phyloP scores from a whole-genome alignment of 257 asterid genomes.

The Jacaranda mimosifolia region DNA sequence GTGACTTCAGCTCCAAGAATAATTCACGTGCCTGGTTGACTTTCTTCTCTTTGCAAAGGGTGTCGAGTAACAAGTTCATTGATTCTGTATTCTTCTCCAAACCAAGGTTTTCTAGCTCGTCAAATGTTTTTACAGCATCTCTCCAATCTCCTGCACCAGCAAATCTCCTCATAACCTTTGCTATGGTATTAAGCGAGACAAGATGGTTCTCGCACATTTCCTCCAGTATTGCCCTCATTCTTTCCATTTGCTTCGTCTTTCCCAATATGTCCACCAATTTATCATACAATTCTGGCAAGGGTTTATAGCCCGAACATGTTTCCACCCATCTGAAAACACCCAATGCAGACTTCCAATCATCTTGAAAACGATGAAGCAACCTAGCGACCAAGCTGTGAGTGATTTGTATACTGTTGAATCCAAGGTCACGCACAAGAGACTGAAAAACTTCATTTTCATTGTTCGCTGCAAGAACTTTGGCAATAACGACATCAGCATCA shows the following conservation, averaged over 20 bases:
- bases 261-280: conserved; percentile 84
- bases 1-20: conserved; percentile 67
- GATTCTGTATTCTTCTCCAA: conserved; percentile 72
- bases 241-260: conserved; percentile 41
- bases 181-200: conserved; percentile 64
- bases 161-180: conserved; percentile 82
- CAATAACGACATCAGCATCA: conserved; percentile 56
- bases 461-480: conserved; percentile 50
- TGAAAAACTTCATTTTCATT: conserved; percentile 57
- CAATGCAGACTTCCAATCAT: conserved; percentile 85
- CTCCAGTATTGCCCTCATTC: conserved; percentile 42
- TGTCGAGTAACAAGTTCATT: conserved; percentile 81
- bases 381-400: conserved; percentile 54
- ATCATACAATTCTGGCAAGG: conserved; percentile 64
- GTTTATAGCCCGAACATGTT: conserved; percentile 54
- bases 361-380: conserved; percentile 78
- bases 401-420: conserved; percentile 49
- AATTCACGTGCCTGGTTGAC: conserved; percentile 74
- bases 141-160: conserved; percentile 86
- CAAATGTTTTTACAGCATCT: conserved; percentile 68
- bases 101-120: conserved; percentile 67
- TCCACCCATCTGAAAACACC: conserved; percentile 86
- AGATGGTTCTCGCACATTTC: conserved; percentile 56
- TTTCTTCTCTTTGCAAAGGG: conserved; percentile 76
- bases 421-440: conserved; percentile 55